A percentile compares a stretch with the other conserved stretches of the same genome.
phyloP scores from a whole-genome alignment of 805 yeast genomes.

The Allodekkera sacchari region DNA sequence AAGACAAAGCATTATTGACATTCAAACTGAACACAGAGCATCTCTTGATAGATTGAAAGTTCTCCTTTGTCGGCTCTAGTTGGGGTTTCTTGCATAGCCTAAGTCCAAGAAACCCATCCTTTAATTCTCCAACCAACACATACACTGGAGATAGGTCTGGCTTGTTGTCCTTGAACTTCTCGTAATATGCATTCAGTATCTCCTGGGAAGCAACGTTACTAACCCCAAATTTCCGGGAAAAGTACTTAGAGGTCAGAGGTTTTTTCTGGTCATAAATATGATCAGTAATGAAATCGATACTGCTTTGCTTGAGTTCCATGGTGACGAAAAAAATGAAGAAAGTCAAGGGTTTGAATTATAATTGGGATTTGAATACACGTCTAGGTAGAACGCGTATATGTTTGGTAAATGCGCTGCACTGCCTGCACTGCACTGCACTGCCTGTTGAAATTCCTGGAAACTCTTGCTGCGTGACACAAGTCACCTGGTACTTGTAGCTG shows the following conservation, averaged over 20 bases:
- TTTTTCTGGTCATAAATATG: conserved; percentile 12
- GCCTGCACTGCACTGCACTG: too few relatives aligned
- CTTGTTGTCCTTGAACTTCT: conserved; percentile 9
- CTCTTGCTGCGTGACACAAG: too few relatives aligned
- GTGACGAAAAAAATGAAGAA: neutral
- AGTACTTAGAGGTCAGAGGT: conserved; percentile 18
- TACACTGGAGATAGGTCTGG: conserved; percentile 8
- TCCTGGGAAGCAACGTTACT: conserved; percentile 13
- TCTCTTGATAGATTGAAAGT: conserved; percentile 9
- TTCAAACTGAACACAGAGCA: conserved; percentile 19
- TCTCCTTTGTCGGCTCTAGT: conserved; percentile 11
- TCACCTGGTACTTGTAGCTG: too few relatives aligned
- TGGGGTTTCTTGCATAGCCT: conserved; percentile 8
- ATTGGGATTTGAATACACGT: too few relatives aligned
- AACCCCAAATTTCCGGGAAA: conserved; percentile 15
- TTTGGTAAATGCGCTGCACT: too few relatives aligned
- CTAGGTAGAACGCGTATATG: too few relatives aligned
- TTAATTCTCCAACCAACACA: conserved; percentile 9
- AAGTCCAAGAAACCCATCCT: conserved; percentile 5
- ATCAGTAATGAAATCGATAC: conserved; percentile 12
- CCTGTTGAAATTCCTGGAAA: too few relatives aligned
- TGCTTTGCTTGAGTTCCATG: conserved; percentile 3
- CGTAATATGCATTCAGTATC: conserved; percentile 14
- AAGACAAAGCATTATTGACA: conserved; percentile 7
- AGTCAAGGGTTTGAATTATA: too few relatives aligned